Base-by-base conservation (phyloP, 176 grass and related monocot genomes). In the Eragrostis curvula region DNA sequence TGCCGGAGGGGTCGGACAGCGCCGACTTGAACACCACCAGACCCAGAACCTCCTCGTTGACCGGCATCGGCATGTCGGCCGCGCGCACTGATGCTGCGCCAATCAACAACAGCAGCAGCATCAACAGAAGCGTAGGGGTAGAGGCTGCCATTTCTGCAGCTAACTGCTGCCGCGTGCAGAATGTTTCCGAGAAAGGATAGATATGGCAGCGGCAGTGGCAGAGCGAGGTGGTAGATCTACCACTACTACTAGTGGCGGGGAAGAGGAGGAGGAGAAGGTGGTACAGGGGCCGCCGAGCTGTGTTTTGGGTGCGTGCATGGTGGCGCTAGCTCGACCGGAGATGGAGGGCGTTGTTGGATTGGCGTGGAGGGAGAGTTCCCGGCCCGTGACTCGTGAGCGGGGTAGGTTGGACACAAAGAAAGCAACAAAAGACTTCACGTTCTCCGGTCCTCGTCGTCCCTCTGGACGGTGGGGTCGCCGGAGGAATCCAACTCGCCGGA, bases 1-100 rank as follows among this genome's bases (percentile, higher is more conserved):
- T 91, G 9, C 68, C 89, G 10, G 82, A 53, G 0, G 96, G 90
- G 30, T 93, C 96, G 0, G 83, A 61, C 6, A 99, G 83, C 52
- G 87, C 87, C 0, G 85, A 88, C 23, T 88, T 91, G 91, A 99
- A 99, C 7, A 99, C 93, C 36, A 99, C 74, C 25, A 99, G 69
- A 0, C 92, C 91, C 5, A 98, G 80, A 30, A 98, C 93, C 87
- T 98, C 96, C 74, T 98, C 96, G 86, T 95, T 93, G 13, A 98
- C 74, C 27, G 90, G 87, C 85, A 89, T 74, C 74, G 93, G 90
- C 48, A 93, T 82, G 21, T 80, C 68, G 12, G 64, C 70, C 0
- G 32, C 73, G 2, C 6, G 10, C 16, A 7, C 6, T 8, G n/a
- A n/a, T n/a, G n/a, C n/a, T n/a, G 39, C 46, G 2, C 16, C 65